phyloP scores from a whole-genome alignment of 2,329 filamentous ascomycete genomes.

The Trichophyton benhamiae region DNA sequence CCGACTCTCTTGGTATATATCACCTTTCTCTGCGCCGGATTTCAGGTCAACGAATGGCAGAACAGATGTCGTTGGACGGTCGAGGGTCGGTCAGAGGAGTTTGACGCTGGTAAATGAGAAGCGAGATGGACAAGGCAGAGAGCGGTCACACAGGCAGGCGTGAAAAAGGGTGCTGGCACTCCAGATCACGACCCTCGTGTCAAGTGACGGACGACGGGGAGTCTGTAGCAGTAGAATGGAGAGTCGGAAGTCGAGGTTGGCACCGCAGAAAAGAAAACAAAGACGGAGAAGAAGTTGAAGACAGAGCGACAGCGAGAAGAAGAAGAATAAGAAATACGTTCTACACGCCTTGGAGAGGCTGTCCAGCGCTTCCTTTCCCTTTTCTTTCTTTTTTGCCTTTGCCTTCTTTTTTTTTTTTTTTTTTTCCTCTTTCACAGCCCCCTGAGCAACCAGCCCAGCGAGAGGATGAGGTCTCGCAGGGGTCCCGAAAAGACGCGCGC shows the following conservation, averaged over 20 bases:
- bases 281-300: neutral
- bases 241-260: neutral
- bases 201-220: constrained; percentile 8
- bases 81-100: neutral
- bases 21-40: neutral
- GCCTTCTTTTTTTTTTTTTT: neutral
- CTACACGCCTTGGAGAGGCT: neutral
- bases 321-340: constrained; percentile 4
- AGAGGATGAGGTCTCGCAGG: neutral
- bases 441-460: neutral
- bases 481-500: neutral
- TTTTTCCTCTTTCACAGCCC: neutral
- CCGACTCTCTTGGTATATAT: neutral
- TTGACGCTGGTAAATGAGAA: neutral
- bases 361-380: neutral
- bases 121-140: constrained; percentile 3
- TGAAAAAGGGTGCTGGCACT: neutral
- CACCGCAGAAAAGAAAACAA: neutral
- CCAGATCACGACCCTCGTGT: constrained; percentile 2
- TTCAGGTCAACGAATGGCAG: neutral
- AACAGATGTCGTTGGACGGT: neutral
- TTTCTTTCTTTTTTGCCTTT: neutral
- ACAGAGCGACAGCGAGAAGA: neutral
- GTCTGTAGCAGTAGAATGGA: constrained; percentile 7
- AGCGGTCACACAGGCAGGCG: neutral